Conservation (phyloP, 192 early-diverging fungal species). For the Rhizophagus sp. region DNA sequence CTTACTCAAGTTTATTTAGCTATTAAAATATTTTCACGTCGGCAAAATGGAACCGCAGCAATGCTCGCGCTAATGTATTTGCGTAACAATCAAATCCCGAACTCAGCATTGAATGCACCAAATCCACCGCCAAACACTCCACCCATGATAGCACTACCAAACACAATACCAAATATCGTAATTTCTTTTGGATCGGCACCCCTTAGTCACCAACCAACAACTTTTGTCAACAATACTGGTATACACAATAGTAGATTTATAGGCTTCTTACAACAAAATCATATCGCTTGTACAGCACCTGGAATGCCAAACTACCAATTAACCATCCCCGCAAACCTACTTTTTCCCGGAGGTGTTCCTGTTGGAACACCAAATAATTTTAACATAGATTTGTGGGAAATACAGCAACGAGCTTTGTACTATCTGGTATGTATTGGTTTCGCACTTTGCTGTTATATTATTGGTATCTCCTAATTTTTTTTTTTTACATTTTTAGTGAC, state of each 20-base stretch:
- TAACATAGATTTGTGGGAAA: constrained; percentile 3
- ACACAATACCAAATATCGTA: background rate
- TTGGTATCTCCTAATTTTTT: no score
- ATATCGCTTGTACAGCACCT: background rate
- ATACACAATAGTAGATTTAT: background rate
- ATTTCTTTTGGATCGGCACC: constrained; percentile 23
- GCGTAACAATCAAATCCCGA: no score
- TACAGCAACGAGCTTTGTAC: no score
- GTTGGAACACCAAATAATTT: constrained; percentile 17
- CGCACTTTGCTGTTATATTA: no score
- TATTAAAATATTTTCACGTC: background rate
- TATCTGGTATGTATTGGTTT: no score
- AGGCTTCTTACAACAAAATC: background rate
- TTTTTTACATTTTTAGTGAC: no score
- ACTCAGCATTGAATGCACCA: background rate
- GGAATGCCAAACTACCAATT: constrained; percentile 6
- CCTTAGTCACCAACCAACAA: background rate
- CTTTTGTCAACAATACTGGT: background rate
- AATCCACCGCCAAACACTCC: no score
- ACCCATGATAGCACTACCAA: no score
- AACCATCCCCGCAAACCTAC: constrained; percentile 14
- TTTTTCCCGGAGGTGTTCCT: constrained; percentile 16
- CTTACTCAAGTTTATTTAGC: constrained; percentile 6
- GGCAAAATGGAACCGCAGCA: no score
- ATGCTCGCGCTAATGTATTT: no score